Conservation (phyloP, 306 rosid species). For the Delonix regia region DNA sequence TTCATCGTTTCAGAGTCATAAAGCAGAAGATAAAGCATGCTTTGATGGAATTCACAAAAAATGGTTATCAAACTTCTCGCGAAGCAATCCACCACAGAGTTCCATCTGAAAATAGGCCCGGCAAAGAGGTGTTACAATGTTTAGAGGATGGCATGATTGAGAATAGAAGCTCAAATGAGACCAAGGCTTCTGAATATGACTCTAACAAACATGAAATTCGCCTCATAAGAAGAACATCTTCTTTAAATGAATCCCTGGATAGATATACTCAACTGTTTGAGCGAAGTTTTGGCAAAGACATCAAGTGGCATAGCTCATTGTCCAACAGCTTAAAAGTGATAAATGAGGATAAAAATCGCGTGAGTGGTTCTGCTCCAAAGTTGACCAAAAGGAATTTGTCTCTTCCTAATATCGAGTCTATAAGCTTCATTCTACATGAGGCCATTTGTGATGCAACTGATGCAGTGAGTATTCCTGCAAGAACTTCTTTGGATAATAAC, state of each 20-base stretch:
- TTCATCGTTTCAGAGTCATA: conserved; percentile 70
- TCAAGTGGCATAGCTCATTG: conserved; percentile 53
- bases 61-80: conserved; percentile 38
- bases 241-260: conserved; percentile 64
- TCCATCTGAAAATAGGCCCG: conserved; percentile 40
- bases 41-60: conserved; percentile 64
- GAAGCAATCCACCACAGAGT: conserved; percentile 26
- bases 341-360: conserved; percentile 55
- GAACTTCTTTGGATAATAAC: conserved; percentile 16
- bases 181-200: conserved; percentile 43
- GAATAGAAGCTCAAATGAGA: conserved; percentile 37
- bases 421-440: conserved; percentile 65
- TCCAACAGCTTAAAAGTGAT: conserved; percentile 67
- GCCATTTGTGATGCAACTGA: conserved; percentile 51
- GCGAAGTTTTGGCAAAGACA: conserved; percentile 48
- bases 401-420: conserved; percentile 66
- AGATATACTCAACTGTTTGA: conserved; percentile 74
- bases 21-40: conserved; percentile 75
- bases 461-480: conserved; percentile 39
- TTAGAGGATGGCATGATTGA: conserved; percentile 33
- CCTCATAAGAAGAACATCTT: conserved; percentile 57
- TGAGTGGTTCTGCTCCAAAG: conserved; percentile 44
- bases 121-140: conserved; percentile 46
- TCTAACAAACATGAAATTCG: conserved; percentile 36
- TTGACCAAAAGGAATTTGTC: conserved; percentile 73